Conservation (phyloP, 139 green algal species). For the Chlorella sp. region DNA sequence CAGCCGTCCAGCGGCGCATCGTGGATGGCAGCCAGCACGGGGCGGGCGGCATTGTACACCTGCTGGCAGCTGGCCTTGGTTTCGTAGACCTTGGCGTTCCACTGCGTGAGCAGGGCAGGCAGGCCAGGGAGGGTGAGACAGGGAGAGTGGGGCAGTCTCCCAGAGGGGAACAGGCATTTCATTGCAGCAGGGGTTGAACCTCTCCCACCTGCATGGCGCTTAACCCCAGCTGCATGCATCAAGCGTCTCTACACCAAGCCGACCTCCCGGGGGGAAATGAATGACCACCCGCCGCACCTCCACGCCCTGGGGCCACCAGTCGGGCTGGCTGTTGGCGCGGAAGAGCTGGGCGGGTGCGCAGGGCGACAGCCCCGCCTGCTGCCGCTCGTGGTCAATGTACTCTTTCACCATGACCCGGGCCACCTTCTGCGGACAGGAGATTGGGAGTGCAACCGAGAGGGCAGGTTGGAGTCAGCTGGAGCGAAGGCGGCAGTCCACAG, state of each 20-base stretch:
- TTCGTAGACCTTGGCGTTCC: conserved; percentile 20
- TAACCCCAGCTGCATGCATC: too few species aligned
- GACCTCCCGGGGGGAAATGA: too few species aligned
- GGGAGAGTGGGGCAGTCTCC: too few species aligned
- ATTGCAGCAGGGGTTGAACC: too few species aligned
- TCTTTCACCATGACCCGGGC: conserved; percentile 17
- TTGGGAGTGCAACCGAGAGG: too few species aligned
- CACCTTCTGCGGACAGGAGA: conserved; percentile 24
- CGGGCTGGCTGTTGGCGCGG: neutral
- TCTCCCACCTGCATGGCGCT: too few species aligned
- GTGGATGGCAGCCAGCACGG: conserved; percentile 38
- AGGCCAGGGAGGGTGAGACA: neutral
- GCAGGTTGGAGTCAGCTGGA: too few species aligned
- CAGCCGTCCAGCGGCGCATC: conserved; percentile 18
- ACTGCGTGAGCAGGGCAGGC: neutral
- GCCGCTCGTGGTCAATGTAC: conserved; percentile 23
- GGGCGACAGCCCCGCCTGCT: neutral
- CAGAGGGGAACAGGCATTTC: too few species aligned
- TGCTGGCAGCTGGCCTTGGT: conserved; percentile 5
- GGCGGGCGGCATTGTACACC: conserved; percentile 26
- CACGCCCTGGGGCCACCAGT: conserved; percentile 20
- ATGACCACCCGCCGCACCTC: too few species aligned
- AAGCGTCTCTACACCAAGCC: too few species aligned
- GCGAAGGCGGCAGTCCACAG: too few species aligned
- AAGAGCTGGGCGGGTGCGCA: neutral